Base-by-base conservation (phyloP, 1,284 basidiomycete species). In the Somion occarium region DNA sequence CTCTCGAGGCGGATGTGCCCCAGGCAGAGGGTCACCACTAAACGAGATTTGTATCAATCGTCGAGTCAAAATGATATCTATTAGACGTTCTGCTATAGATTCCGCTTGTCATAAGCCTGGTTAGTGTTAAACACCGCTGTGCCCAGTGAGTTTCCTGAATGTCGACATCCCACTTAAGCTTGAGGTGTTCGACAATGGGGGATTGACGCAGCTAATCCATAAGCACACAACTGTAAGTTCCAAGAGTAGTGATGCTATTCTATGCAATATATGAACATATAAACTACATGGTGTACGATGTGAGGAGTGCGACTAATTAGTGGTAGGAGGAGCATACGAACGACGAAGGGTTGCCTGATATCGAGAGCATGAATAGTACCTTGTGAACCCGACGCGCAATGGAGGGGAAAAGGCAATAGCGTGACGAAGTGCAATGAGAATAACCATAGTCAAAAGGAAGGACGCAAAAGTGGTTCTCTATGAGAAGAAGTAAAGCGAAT, bases 401-500 rank as follows among this genome's bases (percentile, higher is more conserved):
- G 15, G 15, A 34, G 7, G 15, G 7, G 30, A 34, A 34, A 34
- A 7, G 39, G 19, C 19, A 41, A 19, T 9, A 18, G 19, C 7
- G 20, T 5, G 9, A 5, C 39, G 7, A 41, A 41, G 39, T 41
- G 39, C 18, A 18, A 22, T 9, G 39, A 41, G 19, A 9, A 5
- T 41, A 41, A 41, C 11, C n/a, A n/a, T n/a, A n/a, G n/a, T n/a
- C n/a, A 37, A n/a, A 37, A 9, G 34, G n/a, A 11, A n/a, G 9
- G 34, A 9, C 34, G 34, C 34, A 11, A 37, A 11, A 9, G n/a
- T 37, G 11, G 39, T 5, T 22, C 3, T 52, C 55, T 75, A 93
- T 45, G 91, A 91, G 76, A 96, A 97, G 80, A 98, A 98, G 70
- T 97, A 98, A 44, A 79, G 75, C 39, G 88, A 91, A 46, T 83